Conservation (phyloP, 108 stramenopile genomes). For the Nitzschia palea region DNA sequence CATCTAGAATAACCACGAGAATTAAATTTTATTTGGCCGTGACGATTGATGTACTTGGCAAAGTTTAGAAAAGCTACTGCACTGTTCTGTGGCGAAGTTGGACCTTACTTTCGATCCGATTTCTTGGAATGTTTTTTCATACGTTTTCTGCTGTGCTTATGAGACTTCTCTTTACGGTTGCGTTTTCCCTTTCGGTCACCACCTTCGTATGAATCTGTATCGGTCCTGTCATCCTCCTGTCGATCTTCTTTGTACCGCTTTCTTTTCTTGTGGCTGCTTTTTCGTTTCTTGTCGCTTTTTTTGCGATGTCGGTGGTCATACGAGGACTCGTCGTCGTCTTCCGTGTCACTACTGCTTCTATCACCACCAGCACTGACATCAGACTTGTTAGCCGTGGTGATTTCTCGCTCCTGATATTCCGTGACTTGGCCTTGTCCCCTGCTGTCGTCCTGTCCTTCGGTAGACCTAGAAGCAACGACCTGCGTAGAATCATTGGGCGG, state of each 20-base stretch:
- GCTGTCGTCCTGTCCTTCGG: neutral
- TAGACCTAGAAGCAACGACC: neutral
- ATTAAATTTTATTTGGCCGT: too few species aligned
- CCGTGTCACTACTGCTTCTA: neutral
- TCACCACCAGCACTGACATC: too few species aligned
- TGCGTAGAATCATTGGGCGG: neutral
- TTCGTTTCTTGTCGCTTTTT: slow-evolving; percentile 1
- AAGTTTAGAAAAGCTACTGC: too few species aligned
- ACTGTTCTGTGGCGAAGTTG: too few species aligned
- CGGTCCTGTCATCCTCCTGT: neutral
- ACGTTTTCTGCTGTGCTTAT: slow-evolving; percentile 1
- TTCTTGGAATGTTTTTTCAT: slow-evolving; percentile 17
- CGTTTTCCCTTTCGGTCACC: slow-evolving; percentile 8
- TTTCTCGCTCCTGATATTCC: too few species aligned
- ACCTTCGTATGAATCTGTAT: neutral
- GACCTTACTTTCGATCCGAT: too few species aligned
- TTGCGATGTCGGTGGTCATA: slow-evolving; percentile 10
- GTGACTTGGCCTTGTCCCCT: neutral
- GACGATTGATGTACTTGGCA: too few species aligned
- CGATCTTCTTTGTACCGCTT: neutral
- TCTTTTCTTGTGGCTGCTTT: slow-evolving; percentile 3
- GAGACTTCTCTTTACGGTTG: neutral
- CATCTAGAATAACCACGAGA: too few species aligned
- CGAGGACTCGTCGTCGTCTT: slow-evolving; percentile 8
- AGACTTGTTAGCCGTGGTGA: too few species aligned